Base-by-base conservation (phyloP, 2,329 filamentous ascomycete species). In the Hymenoscyphus scutula region DNA sequence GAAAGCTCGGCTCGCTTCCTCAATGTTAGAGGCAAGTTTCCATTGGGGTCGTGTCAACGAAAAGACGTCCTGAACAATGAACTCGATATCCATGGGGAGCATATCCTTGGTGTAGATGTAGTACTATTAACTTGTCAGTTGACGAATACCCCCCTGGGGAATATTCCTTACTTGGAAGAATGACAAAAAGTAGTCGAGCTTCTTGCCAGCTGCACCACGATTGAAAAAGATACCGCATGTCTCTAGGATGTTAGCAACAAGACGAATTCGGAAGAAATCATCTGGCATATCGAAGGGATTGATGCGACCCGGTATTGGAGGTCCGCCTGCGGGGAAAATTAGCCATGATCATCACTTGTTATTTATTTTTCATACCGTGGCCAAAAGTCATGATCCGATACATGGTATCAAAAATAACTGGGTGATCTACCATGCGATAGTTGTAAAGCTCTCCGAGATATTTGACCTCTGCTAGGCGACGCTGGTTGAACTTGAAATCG, bases 141-240 rank as follows among this genome's bases (percentile, higher is more conserved):
- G 5, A 37, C 55, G 27, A n/a, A 54, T 19, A 74, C 19, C 15
- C 19, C 5, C 41, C 32, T 23, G 6, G 56, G 34, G 3, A 51
- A 13, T 51, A 25, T 23, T 13, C 23, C 60, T 61, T 64, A 89
- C 87, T 81, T 96, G 93, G 71, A 99, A 92, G 77, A 98, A 98
- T 0, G 90, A 94, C 64, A 99, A 81, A 77, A 98, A 99, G 76
- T 97, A 98, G 73, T 99, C 95, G 10, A 99, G 84, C 77, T 98
- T 99, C 81, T 98, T 98, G 76, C 93, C 96, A 1, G 93, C 91
- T 53, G 89, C 87, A 7, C 96, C 95, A 70, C 94, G 89, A 75
- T 95, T 95, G 71, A 97, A 99, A 78, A 94, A 99, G 76, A 96
- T 89, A 60, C 96, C 95, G 69, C 94, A 98, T 0, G 93, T 97